phyloP scores from a whole-genome alignment of 495 filamentous ascomycete genomes.

The Trichoderma gamsii region DNA sequence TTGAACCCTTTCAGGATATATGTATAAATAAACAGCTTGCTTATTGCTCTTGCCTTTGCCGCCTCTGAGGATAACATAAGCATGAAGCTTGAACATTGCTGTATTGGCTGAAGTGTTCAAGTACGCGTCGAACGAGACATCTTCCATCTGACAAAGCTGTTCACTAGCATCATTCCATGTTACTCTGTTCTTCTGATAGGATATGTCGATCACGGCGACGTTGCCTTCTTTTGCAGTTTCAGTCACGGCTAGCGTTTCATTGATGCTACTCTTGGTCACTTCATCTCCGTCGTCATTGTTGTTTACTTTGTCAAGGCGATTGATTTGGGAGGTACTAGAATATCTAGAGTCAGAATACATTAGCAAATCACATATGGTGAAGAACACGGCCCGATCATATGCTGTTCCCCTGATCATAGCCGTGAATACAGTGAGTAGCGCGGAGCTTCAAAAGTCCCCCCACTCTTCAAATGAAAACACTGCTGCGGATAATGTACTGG shows the following conservation, averaged over 20 bases:
- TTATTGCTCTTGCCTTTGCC: neutral
- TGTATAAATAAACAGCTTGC: neutral
- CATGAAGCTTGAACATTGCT: neutral
- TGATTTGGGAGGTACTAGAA: no score
- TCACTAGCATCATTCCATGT: neutral
- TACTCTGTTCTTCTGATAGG: neutral
- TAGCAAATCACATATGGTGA: neutral
- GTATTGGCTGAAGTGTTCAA: neutral
- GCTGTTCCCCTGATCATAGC: neutral
- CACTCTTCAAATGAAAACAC: no score
- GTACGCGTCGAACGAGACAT: neutral
- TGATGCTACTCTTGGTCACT: no score
- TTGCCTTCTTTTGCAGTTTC: neutral
- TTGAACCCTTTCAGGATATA: slow-evolving; percentile 1
- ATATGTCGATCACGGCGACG: neutral
- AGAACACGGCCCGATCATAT: neutral
- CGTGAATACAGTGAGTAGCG: neutral
- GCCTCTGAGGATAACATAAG: neutral
- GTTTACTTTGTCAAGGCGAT: no score
- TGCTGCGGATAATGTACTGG: no score
- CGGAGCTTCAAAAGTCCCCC: no score
- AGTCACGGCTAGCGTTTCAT: no score
- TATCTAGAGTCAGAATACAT: no score
- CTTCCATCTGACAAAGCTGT: neutral
- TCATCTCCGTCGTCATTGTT: no score